Evolutionary conservation across 768 basidiomycete species (phyloP).

Genomic region (Xanthoconium stramineum): DNA sequence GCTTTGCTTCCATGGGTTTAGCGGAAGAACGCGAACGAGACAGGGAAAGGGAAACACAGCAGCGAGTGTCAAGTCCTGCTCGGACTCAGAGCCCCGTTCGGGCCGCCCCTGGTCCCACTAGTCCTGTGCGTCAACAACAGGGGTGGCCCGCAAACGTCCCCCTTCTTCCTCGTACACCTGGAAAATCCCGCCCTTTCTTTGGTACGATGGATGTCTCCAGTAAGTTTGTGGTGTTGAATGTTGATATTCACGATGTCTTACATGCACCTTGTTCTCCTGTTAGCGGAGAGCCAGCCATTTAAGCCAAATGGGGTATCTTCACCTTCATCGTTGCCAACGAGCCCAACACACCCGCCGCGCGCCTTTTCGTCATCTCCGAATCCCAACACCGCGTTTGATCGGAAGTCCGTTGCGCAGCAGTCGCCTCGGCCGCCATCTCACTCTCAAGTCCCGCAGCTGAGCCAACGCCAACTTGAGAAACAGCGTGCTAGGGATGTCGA

Average conservation of each 20-base stretch:
- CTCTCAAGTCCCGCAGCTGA: constrained; percentile 14
- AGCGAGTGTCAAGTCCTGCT: constrained; percentile 1
- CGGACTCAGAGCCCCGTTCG: constrained; percentile 15
- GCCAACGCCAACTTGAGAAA: constrained; percentile 25
- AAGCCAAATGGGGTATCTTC: constrained; percentile 14
- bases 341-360: constrained; percentile 14
- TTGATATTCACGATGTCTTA: constrained; percentile 6
- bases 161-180: constrained; percentile 29
- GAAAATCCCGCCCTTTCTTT: constrained; percentile 13
- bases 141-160: constrained; percentile 24
- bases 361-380: constrained; percentile 21
- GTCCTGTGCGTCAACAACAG: constrained; percentile 18
- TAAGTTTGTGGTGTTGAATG: constrained; percentile 8
- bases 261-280: background rate
- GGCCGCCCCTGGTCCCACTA: constrained; percentile 4
- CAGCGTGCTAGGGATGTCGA: constrained; percentile 19
- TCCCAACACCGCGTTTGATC: constrained; percentile 19
- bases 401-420: constrained; percentile 16
- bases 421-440: constrained; percentile 11
- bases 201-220: constrained; percentile 6
- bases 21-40: constrained; percentile 20
- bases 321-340: constrained; percentile 22
- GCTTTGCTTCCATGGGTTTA: constrained; percentile 30
- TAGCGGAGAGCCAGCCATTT: constrained; percentile 1
- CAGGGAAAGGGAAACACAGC: constrained; percentile 10